Conservation (phyloP, 208 protist genomes). For the Trichomonas vaginalis region DNA sequence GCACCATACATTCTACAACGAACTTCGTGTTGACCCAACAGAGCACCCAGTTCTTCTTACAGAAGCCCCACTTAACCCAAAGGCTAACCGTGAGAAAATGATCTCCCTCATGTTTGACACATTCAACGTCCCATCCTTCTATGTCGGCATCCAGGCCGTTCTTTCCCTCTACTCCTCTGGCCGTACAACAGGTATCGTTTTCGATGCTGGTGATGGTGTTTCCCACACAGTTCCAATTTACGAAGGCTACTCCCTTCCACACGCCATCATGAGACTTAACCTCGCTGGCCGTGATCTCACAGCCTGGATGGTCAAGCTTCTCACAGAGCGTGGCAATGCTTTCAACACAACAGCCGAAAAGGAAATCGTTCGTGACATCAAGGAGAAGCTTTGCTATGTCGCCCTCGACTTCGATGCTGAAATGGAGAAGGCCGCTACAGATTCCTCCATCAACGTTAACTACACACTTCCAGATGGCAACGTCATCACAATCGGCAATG, state of each 20-base stretch:
- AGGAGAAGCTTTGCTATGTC: slow-evolving; percentile 49
- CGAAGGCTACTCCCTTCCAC: too few species aligned
- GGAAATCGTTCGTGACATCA: slow-evolving; percentile 55
- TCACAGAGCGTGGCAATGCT: slow-evolving; percentile 36
- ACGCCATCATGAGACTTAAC: too few species aligned
- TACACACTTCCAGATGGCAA: slow-evolving; percentile 61
- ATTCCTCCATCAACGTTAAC: too few species aligned
- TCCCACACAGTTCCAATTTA: too few species aligned
- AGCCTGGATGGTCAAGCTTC: too few species aligned
- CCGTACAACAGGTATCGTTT: slow-evolving; percentile 60
- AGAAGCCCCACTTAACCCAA: slow-evolving; percentile 62
- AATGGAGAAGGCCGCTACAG: too few species aligned
- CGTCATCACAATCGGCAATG: slow-evolving; percentile 40
- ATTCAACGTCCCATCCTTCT: slow-evolving; percentile 52
- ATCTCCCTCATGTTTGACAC: slow-evolving; percentile 67
- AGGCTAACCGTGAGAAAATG: slow-evolving; percentile 64
- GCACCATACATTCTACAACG: too few species aligned
- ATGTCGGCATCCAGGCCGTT: slow-evolving; percentile 65
- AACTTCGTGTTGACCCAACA: too few species aligned
- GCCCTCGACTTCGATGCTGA: too few species aligned
- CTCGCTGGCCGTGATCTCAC: too few species aligned
- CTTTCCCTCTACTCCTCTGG: slow-evolving; percentile 70
- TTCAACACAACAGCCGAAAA: slow-evolving; percentile 46
- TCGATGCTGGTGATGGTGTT: too few species aligned
- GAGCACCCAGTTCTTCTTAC: slow-evolving; percentile 79